These are phyloP conservation scores for Lachnellula suecica DNA, from an alignment of 2,329 filamentous ascomycete species.

Conservation along the genomic window DNA sequence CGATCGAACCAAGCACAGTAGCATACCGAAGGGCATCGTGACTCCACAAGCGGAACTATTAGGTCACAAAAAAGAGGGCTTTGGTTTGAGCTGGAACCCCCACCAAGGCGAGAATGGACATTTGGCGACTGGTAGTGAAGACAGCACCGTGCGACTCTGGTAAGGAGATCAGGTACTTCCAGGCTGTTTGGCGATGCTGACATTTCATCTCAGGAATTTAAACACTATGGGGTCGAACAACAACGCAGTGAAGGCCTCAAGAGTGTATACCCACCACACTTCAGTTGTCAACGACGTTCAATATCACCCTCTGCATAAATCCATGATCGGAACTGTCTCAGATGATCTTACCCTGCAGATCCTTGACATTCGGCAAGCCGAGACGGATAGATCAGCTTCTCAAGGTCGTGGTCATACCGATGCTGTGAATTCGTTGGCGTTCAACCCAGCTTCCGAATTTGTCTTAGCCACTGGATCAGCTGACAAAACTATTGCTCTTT, in stretches of 20 bases:
- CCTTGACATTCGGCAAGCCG: slow-evolving; percentile 74
- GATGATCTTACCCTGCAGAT: slow-evolving; percentile 94
- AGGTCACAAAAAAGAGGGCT: slow-evolving; percentile 87
- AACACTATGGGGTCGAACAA: slow-evolving; percentile 70
- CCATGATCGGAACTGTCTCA: slow-evolving; percentile 88
- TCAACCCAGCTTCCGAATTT: slow-evolving; percentile 89
- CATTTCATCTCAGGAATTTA: slow-evolving; percentile 62
- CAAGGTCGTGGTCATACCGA: slow-evolving; percentile 79
- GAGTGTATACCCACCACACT: slow-evolving; percentile 82
- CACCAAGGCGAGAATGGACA: slow-evolving; percentile 63
- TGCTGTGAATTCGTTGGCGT: slow-evolving; percentile 93
- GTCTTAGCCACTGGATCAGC: slow-evolving; percentile 90
- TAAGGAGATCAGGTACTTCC: slow-evolving; percentile 39
- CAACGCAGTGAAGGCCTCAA: slow-evolving; percentile 67
- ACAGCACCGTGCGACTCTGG: slow-evolving; percentile 90
- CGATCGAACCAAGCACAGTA: slow-evolving; percentile 91
- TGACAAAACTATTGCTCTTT: slow-evolving; percentile 92
- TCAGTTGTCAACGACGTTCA: slow-evolving; percentile 97
- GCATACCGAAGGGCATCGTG: slow-evolving; percentile 69
- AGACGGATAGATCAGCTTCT: slow-evolving; percentile 66
- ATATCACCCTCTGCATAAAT: slow-evolving; percentile 82
- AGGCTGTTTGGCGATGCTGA: slow-evolving; percentile 1
- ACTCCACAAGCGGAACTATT: slow-evolving; percentile 82
- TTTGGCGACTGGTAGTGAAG: slow-evolving; percentile 87
- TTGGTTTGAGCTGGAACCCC: slow-evolving; percentile 90